Percentiles rank a stretch among this genome's conserved stretches.
Evolutionary conservation across 1,284 basidiomycete species (phyloP).

Genomic region (Ganoderma leucocontextum): DNA sequence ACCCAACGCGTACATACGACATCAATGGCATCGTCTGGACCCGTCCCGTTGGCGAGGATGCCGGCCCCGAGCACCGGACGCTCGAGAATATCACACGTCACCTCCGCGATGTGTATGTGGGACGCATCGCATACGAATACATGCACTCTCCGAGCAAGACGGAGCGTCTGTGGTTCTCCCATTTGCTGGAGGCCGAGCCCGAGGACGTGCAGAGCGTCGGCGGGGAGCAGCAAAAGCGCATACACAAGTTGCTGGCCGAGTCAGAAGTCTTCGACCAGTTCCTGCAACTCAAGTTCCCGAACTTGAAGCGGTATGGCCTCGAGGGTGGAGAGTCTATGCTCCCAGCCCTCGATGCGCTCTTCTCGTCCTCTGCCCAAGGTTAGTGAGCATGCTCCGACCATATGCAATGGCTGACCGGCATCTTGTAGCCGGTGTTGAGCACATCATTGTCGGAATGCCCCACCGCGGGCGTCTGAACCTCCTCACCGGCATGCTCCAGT

Average conservation of each 20-base stretch:
- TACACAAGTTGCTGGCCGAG: conserved; percentile 73
- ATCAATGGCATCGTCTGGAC: conserved; percentile 87
- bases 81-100: conserved; percentile 76
- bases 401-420: background rate
- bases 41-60: conserved; percentile 53
- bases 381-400: conserved; percentile 16
- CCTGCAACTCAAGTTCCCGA: conserved; percentile 84
- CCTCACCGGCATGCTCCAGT: conserved; percentile 80
- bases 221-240: conserved; percentile 56
- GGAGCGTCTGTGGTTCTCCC: conserved; percentile 87
- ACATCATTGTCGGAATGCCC: conserved; percentile 83
- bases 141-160: conserved; percentile 86
- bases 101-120: conserved; percentile 79
- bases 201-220: conserved; percentile 43
- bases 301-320: conserved; percentile 84
- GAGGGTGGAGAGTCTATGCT: conserved; percentile 94
- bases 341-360: conserved; percentile 81
- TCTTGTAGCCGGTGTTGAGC: conserved; percentile 65
- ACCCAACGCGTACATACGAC: conserved; percentile 64
- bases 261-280: conserved; percentile 88
- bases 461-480: conserved; percentile 90
- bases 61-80: conserved; percentile 66
- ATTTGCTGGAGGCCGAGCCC: conserved; percentile 76
- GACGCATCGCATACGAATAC: conserved; percentile 88
- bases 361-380: conserved; percentile 73